Base-by-base conservation (phyloP, 164 flowering plant genomes). In the Berberis vulgaris region DNA sequence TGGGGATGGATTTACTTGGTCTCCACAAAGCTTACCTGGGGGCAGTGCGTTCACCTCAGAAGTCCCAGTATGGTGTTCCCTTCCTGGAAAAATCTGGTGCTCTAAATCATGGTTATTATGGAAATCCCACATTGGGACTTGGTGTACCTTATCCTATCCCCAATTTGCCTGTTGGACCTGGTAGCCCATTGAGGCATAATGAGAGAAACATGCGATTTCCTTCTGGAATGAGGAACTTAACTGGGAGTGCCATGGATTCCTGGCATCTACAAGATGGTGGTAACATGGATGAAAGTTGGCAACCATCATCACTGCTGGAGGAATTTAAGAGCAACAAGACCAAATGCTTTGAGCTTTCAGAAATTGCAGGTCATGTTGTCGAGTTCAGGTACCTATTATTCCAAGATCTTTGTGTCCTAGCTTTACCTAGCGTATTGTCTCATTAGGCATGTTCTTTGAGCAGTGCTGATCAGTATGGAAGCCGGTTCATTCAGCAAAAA, bases 401-500 rank as follows among this genome's bases (percentile, higher is more conserved):
- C 43, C 3, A 40, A 9, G 41, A 39, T 57, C 38, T 39, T 57
- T 44, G 45, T 45, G 12, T 6, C 9, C 52, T 45, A 12, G 45
- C 59, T 43, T 38, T 13, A 59, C 41, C 26, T 6, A 59, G 62
- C 26, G 26, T 26, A 1, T 39, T 49, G 44, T 64, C 68, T 61
- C 46, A 45, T 59, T 54, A 26, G 43, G 41, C 67, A 59, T 45
- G n/a, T 72, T 66, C 9, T 69, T 10, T 73, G 67, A 64, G 66
- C 88, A 92, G 98, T 77, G 80, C 96, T 44, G 99, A 95, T 76
- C 99, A 95, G 71, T 88, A 86, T 73, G 99, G 99, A 59, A 95
- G 99, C 70, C 84, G 99, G 3, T 95, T 95, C 68, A 95, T 95
- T 65, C 99, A 95, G 69, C 99, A 95, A 72, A 91, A 95, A 67